Conservation (phyloP, 2,329 filamentous ascomycete genomes). For the Colletotrichum nymphaeae region DNA sequence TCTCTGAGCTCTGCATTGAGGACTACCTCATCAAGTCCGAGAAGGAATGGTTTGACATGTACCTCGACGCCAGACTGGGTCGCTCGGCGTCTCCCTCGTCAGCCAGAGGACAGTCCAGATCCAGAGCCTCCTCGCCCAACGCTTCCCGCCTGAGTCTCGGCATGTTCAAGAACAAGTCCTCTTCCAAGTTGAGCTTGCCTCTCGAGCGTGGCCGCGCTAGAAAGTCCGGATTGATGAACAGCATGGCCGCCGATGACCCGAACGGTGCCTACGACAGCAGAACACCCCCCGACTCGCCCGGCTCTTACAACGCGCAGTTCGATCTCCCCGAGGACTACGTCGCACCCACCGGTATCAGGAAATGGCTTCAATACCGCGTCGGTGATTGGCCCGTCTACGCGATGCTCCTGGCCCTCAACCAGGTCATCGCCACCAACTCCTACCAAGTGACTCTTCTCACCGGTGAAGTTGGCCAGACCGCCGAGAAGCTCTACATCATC, state of each 20-base stretch:
- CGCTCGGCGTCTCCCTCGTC: slow-evolving; percentile 52
- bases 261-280: slow-evolving; percentile 8
- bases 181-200: slow-evolving; percentile 30
- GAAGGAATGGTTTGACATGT: slow-evolving; percentile 73
- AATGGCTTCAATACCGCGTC: slow-evolving; percentile 63
- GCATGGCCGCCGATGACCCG: background rate
- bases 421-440: slow-evolving; percentile 74
- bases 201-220: slow-evolving; percentile 24
- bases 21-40: slow-evolving; percentile 73
- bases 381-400: slow-evolving; percentile 74
- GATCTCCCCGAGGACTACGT: slow-evolving; percentile 66
- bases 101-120: slow-evolving; percentile 37
- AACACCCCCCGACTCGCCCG: slow-evolving; percentile 40
- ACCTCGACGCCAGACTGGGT: slow-evolving; percentile 68
- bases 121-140: slow-evolving; percentile 20
- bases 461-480: slow-evolving; percentile 70
- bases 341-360: slow-evolving; percentile 65
- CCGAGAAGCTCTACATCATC: slow-evolving; percentile 69
- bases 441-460: slow-evolving; percentile 77
- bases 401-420: slow-evolving; percentile 69
- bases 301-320: slow-evolving; percentile 61
- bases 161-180: slow-evolving; percentile 30
- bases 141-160: slow-evolving; percentile 24
- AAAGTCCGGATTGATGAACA: slow-evolving; percentile 24
- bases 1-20: slow-evolving; percentile 71